phyloP scores from a whole-genome alignment of 352 stramenopile genomes.

The Phytophthora cryptogea region DNA sequence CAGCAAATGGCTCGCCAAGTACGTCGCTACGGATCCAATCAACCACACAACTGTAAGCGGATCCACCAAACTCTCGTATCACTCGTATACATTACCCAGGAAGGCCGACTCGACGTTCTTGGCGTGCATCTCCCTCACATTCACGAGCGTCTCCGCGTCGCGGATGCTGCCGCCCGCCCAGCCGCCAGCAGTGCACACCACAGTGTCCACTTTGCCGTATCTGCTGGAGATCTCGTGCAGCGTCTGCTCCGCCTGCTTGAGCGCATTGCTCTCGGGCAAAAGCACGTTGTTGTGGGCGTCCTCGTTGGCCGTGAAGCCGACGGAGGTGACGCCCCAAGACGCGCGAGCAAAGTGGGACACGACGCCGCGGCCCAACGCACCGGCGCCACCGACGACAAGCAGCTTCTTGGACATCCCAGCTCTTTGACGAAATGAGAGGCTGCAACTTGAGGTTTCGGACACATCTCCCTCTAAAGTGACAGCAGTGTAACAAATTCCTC shows the following conservation, averaged over 20 bases:
- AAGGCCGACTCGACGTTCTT: slow-evolving; percentile 86
- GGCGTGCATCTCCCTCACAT: slow-evolving; percentile 69
- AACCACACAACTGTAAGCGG: slow-evolving; percentile 9
- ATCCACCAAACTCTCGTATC: neutral
- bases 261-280: slow-evolving; percentile 50
- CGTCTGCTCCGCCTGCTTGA: slow-evolving; percentile 57
- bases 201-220: slow-evolving; percentile 67
- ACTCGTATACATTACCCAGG: slow-evolving; percentile 38
- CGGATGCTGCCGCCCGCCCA: slow-evolving; percentile 82
- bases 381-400: slow-evolving; percentile 77
- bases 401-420: slow-evolving; percentile 56
- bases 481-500: neutral
- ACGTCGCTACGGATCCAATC: slow-evolving; percentile 53
- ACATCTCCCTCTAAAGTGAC: too few species aligned
- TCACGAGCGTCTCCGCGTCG: slow-evolving; percentile 60
- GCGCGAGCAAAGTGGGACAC: slow-evolving; percentile 60
- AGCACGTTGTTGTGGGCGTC: slow-evolving; percentile 54
- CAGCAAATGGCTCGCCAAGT: slow-evolving; percentile 75
- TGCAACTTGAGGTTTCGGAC: too few species aligned
- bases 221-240: slow-evolving; percentile 60
- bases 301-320: slow-evolving; percentile 71
- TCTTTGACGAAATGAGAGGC: too few species aligned
- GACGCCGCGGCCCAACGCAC: slow-evolving; percentile 74
- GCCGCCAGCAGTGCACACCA: slow-evolving; percentile 81
- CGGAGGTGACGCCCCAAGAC: slow-evolving; percentile 71